These are phyloP conservation scores for Plantago major DNA, from an alignment of 257 asterid species.

Conservation along the genomic window DNA sequence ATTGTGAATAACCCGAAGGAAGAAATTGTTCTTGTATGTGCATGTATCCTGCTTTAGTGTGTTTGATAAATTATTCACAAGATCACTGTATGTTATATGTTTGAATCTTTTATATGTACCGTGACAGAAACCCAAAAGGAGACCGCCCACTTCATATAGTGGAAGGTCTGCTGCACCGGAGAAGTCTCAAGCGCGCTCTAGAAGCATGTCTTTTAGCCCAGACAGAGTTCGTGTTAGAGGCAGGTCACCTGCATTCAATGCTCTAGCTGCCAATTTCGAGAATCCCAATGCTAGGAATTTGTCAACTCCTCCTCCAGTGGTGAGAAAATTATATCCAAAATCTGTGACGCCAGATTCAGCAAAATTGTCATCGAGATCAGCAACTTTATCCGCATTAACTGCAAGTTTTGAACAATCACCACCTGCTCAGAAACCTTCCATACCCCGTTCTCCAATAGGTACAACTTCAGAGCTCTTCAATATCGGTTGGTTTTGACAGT, in stretches of 20 bases:
- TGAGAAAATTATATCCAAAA: conserved; percentile 68
- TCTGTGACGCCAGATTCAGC: conserved; percentile 56
- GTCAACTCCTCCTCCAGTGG: conserved; percentile 96
- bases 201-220: conserved; percentile 86
- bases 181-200: conserved; percentile 73
- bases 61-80: not conserved
- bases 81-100: not conserved
- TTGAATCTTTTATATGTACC: conserved; percentile 12
- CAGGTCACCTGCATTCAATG: conserved; percentile 95
- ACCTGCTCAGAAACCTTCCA: conserved; percentile 43
- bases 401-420: conserved; percentile 53
- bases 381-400: conserved; percentile 67
- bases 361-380: conserved; percentile 55
- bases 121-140: conserved; percentile 82
- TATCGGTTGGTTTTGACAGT: not conserved
- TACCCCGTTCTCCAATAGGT: conserved; percentile 81
- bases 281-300: conserved; percentile 67
- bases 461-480: conserved; percentile 2
- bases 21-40: too few species aligned
- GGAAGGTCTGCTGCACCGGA: conserved; percentile 90
- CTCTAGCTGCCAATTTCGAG: conserved; percentile 84
- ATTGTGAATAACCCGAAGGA: too few species aligned
- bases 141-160: conserved; percentile 55
- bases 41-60: too few species aligned
- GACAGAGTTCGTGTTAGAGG: conserved; percentile 93